Evolutionary conservation across 1,139 yeast genomes (phyloP).

Genomic region (Candida mesenterica): DNA sequence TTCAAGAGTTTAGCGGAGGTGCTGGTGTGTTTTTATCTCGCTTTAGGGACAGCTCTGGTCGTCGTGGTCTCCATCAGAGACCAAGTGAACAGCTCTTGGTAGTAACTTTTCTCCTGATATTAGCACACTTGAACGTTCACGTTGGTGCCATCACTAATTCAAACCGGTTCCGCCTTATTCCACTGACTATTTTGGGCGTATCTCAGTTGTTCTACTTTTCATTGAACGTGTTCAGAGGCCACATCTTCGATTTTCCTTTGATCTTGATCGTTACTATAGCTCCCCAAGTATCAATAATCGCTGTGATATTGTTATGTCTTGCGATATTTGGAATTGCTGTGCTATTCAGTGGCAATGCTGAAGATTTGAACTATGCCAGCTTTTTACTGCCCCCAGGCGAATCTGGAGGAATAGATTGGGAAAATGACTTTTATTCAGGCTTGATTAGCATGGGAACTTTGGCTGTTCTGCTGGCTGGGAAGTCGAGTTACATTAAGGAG

Average conservation of each 20-base stretch:
- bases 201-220: slow-evolving; percentile 49
- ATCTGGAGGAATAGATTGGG: slow-evolving; percentile 18
- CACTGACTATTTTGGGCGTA: slow-evolving; percentile 58
- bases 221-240: slow-evolving; percentile 33
- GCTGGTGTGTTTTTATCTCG: slow-evolving; percentile 29
- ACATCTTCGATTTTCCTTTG: slow-evolving; percentile 49
- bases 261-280: slow-evolving; percentile 54
- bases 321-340: slow-evolving; percentile 54
- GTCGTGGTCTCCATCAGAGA: slow-evolving; percentile 16
- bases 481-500: slow-evolving; percentile 63
- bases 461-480: slow-evolving; percentile 65
- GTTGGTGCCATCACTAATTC: slow-evolving; percentile 53
- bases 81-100: slow-evolving; percentile 57
- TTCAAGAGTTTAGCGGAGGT: slow-evolving; percentile 63
- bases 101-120: slow-evolving; percentile 50
- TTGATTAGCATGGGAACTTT: slow-evolving; percentile 59
- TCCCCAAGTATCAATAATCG: slow-evolving; percentile 59
- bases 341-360: slow-evolving; percentile 52
- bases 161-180: slow-evolving; percentile 56
- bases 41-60: slow-evolving; percentile 6
- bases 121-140: slow-evolving; percentile 58
- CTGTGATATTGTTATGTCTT: slow-evolving; percentile 49
- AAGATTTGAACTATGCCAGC: slow-evolving; percentile 49
- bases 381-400: slow-evolving; percentile 29
- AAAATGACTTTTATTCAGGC: slow-evolving; percentile 58